Evolutionary conservation across 805 yeast species (phyloP).

Genomic region (Ogataea polymorpha): DNA sequence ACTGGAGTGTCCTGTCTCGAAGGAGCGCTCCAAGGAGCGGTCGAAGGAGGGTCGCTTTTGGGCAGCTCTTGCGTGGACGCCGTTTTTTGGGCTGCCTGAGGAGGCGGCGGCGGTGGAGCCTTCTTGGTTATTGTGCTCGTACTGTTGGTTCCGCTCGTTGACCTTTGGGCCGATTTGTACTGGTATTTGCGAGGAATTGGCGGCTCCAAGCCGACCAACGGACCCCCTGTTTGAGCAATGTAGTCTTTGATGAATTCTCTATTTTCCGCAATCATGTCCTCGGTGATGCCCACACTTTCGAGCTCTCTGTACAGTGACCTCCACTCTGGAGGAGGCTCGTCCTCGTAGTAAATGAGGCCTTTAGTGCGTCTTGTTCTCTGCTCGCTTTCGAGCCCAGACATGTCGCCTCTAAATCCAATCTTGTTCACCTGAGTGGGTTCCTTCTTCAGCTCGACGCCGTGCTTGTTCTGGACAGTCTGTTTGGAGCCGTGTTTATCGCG

Average conservation of each 20-base stretch:
- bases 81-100: constrained; percentile 6
- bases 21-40: constrained; percentile 2
- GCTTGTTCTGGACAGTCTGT: constrained; percentile 79
- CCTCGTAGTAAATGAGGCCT: constrained; percentile 70
- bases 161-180: constrained; percentile 11
- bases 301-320: constrained; percentile 67
- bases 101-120: constrained; percentile 41
- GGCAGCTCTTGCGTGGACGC: constrained; percentile 14
- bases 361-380: constrained; percentile 55
- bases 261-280: constrained; percentile 86
- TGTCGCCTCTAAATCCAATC: constrained; percentile 68
- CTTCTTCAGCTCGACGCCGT: constrained; percentile 78
- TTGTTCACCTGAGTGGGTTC: constrained; percentile 35
- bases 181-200: constrained; percentile 70
- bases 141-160: constrained; percentile 1
- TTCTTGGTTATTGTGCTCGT: constrained; percentile 22
- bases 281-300: constrained; percentile 75
- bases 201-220: constrained; percentile 80
- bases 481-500: constrained; percentile 84
- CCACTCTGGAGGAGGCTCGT: constrained; percentile 83
- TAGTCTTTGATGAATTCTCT: constrained; percentile 78
- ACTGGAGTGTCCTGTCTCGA: constrained; percentile 7
- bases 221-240: constrained; percentile 70
- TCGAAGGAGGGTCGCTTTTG: constrained; percentile 2
- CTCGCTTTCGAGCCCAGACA: constrained; percentile 35